Evolutionary conservation across 2,329 filamentous ascomycete genomes (phyloP).

Genomic region (Cladophialophora immunda): DNA sequence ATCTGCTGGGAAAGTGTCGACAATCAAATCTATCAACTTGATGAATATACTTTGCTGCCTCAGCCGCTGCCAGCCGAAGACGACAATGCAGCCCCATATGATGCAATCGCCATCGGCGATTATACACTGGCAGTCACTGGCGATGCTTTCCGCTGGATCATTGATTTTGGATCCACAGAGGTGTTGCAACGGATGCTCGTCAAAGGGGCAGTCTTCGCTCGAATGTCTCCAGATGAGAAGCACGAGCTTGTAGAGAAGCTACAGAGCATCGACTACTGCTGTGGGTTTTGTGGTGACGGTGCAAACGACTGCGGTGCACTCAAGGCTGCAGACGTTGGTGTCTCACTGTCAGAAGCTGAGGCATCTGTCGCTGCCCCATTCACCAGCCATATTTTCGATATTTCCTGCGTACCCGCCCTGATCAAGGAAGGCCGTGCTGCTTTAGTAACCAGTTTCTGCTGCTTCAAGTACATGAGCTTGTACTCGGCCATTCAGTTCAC

Average conservation of each 20-base stretch:
- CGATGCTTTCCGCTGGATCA: conserved; percentile 94
- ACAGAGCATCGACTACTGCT: conserved; percentile 94
- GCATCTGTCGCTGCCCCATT: conserved; percentile 98
- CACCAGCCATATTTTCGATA: conserved; percentile 94
- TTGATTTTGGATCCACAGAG: conserved; percentile 87
- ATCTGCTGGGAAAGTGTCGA: conserved; percentile 96
- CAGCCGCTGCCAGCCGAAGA: conserved; percentile 72
- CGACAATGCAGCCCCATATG: conserved; percentile 85
- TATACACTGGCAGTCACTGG: conserved; percentile 90
- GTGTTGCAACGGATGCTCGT: conserved; percentile 84
- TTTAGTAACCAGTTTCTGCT: conserved; percentile 97
- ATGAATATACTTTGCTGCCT: conserved; percentile 81
- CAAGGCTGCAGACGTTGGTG: conserved; percentile 96
- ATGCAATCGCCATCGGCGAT: conserved; percentile 80
- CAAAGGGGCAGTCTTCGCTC: conserved; percentile 89
- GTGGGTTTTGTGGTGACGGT: conserved; percentile 95
- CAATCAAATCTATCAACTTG: conserved; percentile 77
- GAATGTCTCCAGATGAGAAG: conserved; percentile 99
- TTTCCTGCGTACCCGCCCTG: conserved; percentile 90
- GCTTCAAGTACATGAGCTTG: conserved; percentile 99
- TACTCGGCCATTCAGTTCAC: conserved; percentile 99
- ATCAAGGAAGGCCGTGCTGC: conserved; percentile 94
- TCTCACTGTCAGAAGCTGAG: conserved; percentile 95
- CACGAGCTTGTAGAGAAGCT: conserved; percentile 97
- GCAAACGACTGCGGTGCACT: conserved; percentile 97